Conservation (phyloP, 257 asterid species). For the Jacaranda copaia region DNA sequence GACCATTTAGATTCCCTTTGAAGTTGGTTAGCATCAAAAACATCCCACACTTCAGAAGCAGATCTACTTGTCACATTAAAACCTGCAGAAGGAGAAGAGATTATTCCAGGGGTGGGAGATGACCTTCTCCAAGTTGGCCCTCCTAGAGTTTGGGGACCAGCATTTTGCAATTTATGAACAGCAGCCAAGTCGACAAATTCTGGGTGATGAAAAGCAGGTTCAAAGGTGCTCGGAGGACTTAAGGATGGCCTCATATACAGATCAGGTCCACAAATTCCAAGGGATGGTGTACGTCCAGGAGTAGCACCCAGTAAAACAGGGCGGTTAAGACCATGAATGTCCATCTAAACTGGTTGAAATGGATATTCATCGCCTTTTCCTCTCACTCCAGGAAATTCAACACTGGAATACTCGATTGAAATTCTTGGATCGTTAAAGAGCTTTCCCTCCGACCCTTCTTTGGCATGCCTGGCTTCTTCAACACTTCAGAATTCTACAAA, state of each 20-base stretch:
- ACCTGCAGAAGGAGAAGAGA: constrained; percentile 68
- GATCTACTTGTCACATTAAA: constrained; percentile 53
- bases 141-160: constrained; percentile 59
- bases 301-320: constrained; percentile 57
- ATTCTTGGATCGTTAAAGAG: constrained; percentile 90
- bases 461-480: constrained; percentile 94
- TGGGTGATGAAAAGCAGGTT: constrained; percentile 51
- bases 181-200: constrained; percentile 56
- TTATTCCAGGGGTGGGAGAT: constrained; percentile 72
- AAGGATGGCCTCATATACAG: constrained; percentile 55
- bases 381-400: constrained; percentile 70
- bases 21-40: constrained; percentile 64
- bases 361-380: constrained; percentile 59
- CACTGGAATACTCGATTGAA: constrained; percentile 70
- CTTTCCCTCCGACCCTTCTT: constrained; percentile 96
- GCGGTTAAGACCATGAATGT: constrained; percentile 59
- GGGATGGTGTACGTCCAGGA: constrained; percentile 53
- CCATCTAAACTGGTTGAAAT: constrained; percentile 73
- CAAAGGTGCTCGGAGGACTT: constrained; percentile 67
- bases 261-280: constrained; percentile 70
- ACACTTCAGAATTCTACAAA: constrained; percentile 93
- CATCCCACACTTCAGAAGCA: constrained; percentile 72
- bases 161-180: constrained; percentile 54
- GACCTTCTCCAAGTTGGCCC: constrained; percentile 79
- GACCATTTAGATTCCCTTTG: constrained; percentile 85